Evolutionary conservation across 805 yeast species (phyloP).

Genomic region (Metschnikowia colocasiae): DNA sequence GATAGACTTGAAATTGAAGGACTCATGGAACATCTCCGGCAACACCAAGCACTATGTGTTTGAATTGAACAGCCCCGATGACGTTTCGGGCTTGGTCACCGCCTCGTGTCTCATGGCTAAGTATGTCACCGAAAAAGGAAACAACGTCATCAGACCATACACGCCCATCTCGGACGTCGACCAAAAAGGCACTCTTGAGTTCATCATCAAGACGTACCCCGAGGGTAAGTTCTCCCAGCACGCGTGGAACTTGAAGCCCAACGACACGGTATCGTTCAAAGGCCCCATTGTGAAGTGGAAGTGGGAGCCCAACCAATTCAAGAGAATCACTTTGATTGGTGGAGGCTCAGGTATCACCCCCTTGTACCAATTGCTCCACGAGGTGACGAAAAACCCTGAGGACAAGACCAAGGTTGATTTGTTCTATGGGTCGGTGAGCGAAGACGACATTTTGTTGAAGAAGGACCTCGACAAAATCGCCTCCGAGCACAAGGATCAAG

Average conservation of each 20-base stretch:
- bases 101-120: constrained; percentile 83
- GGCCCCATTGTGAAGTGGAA: constrained; percentile 93
- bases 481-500: constrained; percentile 68
- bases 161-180: constrained; percentile 79
- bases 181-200: constrained; percentile 68
- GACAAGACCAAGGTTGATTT: constrained; percentile 88
- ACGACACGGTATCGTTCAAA: constrained; percentile 84
- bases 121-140: constrained; percentile 78
- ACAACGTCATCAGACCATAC: constrained; percentile 80
- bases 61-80: constrained; percentile 62
- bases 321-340: constrained; percentile 77
- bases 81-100: constrained; percentile 68
- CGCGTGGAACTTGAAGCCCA: constrained; percentile 62
- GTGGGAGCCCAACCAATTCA: constrained; percentile 82
- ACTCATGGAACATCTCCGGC: constrained; percentile 47
- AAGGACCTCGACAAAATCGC: constrained; percentile 70
- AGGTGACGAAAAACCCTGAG: constrained; percentile 69
- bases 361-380: constrained; percentile 78
- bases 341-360: constrained; percentile 99
- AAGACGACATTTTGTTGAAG: constrained; percentile 78
- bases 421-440: constrained; percentile 74
- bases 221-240: constrained; percentile 82
- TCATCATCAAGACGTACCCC: constrained; percentile 81
- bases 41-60: constrained; percentile 71
- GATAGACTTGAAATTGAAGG: constrained; percentile 62